Conservation (phyloP, 768 basidiomycete genomes). For the Pleurotus pulmonarius region DNA sequence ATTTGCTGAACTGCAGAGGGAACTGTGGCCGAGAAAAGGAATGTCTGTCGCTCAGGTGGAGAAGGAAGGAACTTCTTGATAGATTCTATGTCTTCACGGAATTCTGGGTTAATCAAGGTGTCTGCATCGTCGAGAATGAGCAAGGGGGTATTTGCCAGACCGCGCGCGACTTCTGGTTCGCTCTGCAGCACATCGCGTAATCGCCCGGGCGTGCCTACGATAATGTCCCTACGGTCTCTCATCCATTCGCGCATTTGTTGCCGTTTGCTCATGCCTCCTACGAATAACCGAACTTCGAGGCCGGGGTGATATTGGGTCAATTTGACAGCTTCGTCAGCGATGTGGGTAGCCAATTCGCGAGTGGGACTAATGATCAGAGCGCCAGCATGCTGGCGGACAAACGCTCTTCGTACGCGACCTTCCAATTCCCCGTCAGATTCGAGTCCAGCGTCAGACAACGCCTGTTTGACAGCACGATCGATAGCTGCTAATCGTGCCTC, state of each 20-base stretch:
- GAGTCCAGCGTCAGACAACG: conserved; percentile 39
- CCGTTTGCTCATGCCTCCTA: conserved; percentile 70
- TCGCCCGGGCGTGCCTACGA: conserved; percentile 90
- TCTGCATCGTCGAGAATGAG: conserved; percentile 93
- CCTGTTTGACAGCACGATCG: conserved; percentile 36
- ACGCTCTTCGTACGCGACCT: conserved; percentile 26
- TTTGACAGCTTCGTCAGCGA: conserved; percentile 76
- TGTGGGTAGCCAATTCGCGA: conserved; percentile 85
- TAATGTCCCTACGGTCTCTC: conserved; percentile 65
- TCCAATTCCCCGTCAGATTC: conserved; percentile 24
- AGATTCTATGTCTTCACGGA: conserved; percentile 78
- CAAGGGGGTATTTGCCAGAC: conserved; percentile 57
- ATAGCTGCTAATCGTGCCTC: conserved; percentile 68
- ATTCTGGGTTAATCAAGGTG: conserved; percentile 88
- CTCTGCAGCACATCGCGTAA: conserved; percentile 67
- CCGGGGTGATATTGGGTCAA: conserved; percentile 57
- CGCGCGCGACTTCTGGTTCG: conserved; percentile 50
- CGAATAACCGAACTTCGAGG: conserved; percentile 69
- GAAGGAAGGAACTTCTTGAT: conserved; percentile 62
- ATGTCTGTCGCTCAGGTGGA: conserved; percentile 70
- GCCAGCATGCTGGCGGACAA: conserved; percentile 52
- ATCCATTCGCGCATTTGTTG: conserved; percentile 68
- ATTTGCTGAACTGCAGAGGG: conserved; percentile 68
- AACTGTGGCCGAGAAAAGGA: conserved; percentile 89
- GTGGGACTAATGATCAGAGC: conserved; percentile 85